These are phyloP conservation scores for Lactarius vividus DNA, from an alignment of 768 basidiomycete genomes.

Conservation along the genomic window DNA sequence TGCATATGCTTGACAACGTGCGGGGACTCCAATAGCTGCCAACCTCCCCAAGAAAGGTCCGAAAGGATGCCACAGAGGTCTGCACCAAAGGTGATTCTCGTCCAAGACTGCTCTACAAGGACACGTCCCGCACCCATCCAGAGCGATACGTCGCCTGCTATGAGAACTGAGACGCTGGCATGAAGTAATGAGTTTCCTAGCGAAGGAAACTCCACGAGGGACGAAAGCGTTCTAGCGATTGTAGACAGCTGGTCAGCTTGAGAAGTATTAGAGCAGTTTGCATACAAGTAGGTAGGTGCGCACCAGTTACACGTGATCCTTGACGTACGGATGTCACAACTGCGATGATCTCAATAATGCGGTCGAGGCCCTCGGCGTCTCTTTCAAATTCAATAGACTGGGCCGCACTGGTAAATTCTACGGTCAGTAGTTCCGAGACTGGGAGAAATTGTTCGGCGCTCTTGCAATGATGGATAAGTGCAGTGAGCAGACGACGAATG, in stretches of 20 bases:
- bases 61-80: conserved; percentile 59
- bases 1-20: conserved; percentile 51
- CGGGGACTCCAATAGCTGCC: conserved; percentile 67
- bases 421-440: conserved; percentile 52
- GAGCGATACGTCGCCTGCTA: conserved; percentile 43
- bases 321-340: conserved; percentile 62
- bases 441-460: conserved; percentile 59
- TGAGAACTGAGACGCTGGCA: conserved; percentile 38
- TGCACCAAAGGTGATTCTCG: conserved; percentile 43
- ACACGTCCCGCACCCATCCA: conserved; percentile 47
- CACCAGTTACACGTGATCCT: conserved; percentile 66
- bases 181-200: conserved; percentile 36
- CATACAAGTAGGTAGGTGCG: conserved; percentile 29
- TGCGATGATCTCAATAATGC: conserved; percentile 55
- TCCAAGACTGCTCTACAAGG: conserved; percentile 53
- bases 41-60: conserved; percentile 71
- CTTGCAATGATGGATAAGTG: conserved; percentile 81
- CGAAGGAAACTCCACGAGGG: conserved; percentile 32
- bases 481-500: conserved; percentile 70
- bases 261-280: conserved; percentile 2
- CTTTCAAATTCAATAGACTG: conserved; percentile 23
- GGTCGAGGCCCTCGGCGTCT: conserved; percentile 42
- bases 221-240: conserved; percentile 35
- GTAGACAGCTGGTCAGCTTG: conserved; percentile 40
- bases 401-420: conserved; percentile 34